phyloP scores from a whole-genome alignment of 441 rosid genomes.

The Pelargonium myrrhifolium region DNA sequence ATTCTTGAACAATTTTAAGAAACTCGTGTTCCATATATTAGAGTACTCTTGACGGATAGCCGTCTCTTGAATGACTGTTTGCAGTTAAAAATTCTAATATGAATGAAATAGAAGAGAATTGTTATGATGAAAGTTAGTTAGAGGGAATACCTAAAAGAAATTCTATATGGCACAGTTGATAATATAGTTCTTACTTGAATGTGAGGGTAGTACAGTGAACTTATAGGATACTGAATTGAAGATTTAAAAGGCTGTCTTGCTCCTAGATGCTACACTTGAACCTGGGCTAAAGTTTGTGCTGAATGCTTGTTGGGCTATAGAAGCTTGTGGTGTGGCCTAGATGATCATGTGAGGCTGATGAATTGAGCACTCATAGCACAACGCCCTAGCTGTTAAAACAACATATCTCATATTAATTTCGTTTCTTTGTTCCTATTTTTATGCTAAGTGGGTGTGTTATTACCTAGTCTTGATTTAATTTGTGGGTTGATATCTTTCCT shows the following conservation, averaged over 20 bases:
- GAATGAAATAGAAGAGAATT: neutral
- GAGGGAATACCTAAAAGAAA: neutral
- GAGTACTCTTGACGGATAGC: too few species aligned
- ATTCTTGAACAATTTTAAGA: too few species aligned
- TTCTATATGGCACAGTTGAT: neutral
- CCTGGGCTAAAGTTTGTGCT: neutral
- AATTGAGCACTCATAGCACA: neutral
- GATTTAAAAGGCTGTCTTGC: neutral
- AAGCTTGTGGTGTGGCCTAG: neutral
- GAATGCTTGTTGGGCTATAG: neutral
- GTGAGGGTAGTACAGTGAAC: neutral
- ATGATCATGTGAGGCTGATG: neutral
- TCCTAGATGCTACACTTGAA: neutral
- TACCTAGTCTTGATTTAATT: too few species aligned
- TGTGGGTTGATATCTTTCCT: too few species aligned
- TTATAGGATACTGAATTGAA: neutral
- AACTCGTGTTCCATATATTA: too few species aligned
- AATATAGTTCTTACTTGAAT: neutral
- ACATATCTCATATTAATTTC: too few species aligned
- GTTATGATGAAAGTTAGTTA: neutral
- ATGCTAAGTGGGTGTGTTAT: too few species aligned
- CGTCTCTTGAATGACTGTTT: neutral
- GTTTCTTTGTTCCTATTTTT: too few species aligned
- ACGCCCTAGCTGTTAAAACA: neutral
- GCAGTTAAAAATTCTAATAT: neutral